phyloP scores from a whole-genome alignment of 2,329 filamentous ascomycete genomes.

The Bipolaris gigantea region DNA sequence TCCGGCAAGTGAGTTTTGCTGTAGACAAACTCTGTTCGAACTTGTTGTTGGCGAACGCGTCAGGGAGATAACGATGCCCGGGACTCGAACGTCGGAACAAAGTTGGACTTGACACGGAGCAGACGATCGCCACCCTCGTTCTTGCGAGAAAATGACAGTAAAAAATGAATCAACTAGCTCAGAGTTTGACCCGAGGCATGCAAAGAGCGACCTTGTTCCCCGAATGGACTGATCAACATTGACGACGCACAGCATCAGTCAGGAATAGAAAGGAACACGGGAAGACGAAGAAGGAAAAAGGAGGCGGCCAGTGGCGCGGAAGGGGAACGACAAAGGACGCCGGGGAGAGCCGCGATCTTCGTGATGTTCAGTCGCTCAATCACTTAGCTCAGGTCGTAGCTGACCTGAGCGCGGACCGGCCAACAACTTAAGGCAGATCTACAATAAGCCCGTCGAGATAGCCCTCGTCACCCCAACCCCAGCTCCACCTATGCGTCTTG shows the following conservation, averaged over 20 bases:
- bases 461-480: neutral
- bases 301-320: conserved; percentile 11
- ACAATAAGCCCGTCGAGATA: conserved; percentile 12
- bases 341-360: conserved; percentile 17
- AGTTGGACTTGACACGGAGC: neutral
- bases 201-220: conserved; percentile 27
- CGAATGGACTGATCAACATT: conserved; percentile 18
- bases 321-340: neutral
- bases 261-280: conserved; percentile 5
- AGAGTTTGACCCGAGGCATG: conserved; percentile 32
- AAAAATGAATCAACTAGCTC: conserved; percentile 18
- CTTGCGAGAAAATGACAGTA: conserved; percentile 25
- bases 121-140: conserved; percentile 6
- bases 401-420: conserved; percentile 7
- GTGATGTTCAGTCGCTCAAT: conserved; percentile 35
- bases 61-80: neutral
- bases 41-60: neutral
- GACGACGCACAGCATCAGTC: conserved; percentile 34
- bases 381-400: conserved; percentile 17
- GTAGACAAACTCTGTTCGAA: conserved; percentile 10
- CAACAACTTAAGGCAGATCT: conserved; percentile 30
- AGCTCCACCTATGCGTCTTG: neutral
- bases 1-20: conserved; percentile 20
- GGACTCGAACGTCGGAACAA: neutral
- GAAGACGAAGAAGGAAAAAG: conserved; percentile 4